These are phyloP conservation scores for Chytridiales sp. DNA, from an alignment of 371 early-diverging fungal genomes.

Conservation along the genomic window DNA sequence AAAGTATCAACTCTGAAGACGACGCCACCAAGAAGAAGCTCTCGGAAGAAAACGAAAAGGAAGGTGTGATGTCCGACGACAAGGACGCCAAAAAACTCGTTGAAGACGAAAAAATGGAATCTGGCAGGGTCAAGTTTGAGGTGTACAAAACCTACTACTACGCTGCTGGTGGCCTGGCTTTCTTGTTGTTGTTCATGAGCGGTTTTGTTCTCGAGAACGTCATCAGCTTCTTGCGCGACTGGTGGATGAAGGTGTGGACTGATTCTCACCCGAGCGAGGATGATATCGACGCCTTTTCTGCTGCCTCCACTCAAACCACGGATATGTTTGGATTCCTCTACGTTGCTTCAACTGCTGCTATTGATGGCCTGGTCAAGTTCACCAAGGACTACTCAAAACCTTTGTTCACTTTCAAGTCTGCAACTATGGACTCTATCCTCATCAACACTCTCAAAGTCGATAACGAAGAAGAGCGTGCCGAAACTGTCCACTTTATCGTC, in stretches of 20 bases:
- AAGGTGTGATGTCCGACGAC: not conserved
- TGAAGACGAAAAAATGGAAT: conserved; percentile 27
- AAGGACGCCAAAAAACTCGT: conserved; percentile 18
- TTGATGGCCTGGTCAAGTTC: too few relatives aligned
- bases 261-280: conserved; percentile 14
- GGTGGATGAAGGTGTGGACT: conserved; percentile 33
- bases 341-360: too few relatives aligned
- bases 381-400: too few relatives aligned
- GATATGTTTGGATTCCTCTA: too few relatives aligned
- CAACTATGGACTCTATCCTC: too few relatives aligned
- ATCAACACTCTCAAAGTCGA: too few relatives aligned
- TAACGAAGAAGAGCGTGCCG: too few relatives aligned
- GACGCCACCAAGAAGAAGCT: not conserved
- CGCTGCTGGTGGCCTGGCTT: conserved; percentile 35
- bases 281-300: not conserved
- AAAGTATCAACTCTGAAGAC: not conserved
- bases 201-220: conserved; percentile 5
- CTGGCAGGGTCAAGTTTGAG: conserved; percentile 29
- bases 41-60: not conserved
- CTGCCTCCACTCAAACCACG: too few relatives aligned
- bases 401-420: too few relatives aligned
- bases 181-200: conserved; percentile 15
- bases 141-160: conserved; percentile 39
- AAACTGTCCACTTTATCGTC: too few relatives aligned
- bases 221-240: conserved; percentile 22